Conservation (phyloP, 2,329 filamentous ascomycete species). For the Fusarium sp. region DNA sequence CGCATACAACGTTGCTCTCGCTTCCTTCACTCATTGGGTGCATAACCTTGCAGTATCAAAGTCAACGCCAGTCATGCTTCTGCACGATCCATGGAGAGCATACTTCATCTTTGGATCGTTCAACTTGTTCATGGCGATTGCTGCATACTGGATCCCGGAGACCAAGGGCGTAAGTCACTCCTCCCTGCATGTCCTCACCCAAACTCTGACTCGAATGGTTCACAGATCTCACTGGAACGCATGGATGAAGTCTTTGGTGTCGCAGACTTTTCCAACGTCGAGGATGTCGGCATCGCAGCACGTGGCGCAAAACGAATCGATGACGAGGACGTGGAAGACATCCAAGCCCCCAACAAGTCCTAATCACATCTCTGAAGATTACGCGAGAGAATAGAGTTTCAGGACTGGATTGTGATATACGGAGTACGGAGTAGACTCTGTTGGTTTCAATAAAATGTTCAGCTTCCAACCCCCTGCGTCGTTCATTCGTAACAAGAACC, state of each 20-base stretch:
- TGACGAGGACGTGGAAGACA: slow-evolving; percentile 20
- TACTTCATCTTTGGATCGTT: slow-evolving; percentile 68
- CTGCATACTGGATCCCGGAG: slow-evolving; percentile 57
- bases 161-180: slow-evolving; percentile 59
- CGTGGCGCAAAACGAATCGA: slow-evolving; percentile 7
- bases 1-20: slow-evolving; percentile 66
- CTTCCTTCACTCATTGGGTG: slow-evolving; percentile 69
- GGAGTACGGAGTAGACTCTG: no score
- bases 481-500: background rate
- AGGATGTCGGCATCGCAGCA: slow-evolving; percentile 22
- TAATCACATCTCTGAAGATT: background rate
- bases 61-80: slow-evolving; percentile 68
- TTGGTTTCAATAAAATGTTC: background rate
- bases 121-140: slow-evolving; percentile 64
- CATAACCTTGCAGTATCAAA: slow-evolving; percentile 71
- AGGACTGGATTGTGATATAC: background rate
- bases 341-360: background rate
- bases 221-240: slow-evolving; percentile 28
- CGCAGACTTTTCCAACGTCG: slow-evolving; percentile 28
- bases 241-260: slow-evolving; percentile 30
- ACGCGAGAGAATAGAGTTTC: background rate
- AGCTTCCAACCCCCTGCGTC: background rate
- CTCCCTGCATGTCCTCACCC: accelerated
- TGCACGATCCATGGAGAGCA: slow-evolving; percentile 51
- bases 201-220: background rate